phyloP scores from a whole-genome alignment of 2,329 filamentous ascomycete genomes.

The Epichloe uncinata region DNA sequence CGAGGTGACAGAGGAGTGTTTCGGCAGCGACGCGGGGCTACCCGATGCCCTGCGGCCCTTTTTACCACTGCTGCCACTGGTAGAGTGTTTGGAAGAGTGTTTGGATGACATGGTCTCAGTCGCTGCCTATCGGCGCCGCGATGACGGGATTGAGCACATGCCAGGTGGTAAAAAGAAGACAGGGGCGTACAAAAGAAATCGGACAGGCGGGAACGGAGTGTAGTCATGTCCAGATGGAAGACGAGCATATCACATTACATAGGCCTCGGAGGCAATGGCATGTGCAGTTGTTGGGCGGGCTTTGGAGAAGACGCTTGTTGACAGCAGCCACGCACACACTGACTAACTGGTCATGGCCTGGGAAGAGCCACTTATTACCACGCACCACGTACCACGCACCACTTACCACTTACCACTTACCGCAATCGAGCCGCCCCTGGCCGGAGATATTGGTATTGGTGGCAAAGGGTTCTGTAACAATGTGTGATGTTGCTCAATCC shows the following conservation, averaged over 20 bases:
- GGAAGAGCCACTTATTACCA: background rate
- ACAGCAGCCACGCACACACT: background rate
- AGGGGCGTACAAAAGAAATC: background rate
- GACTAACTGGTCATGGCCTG: background rate
- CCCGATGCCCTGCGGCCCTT: slow-evolving; percentile 13
- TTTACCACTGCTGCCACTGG: slow-evolving; percentile 13
- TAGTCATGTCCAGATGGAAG: too few species aligned
- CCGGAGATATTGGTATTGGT: too few species aligned
- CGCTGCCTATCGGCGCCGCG: slow-evolving; percentile 17
- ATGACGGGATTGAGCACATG: slow-evolving; percentile 14
- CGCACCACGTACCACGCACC: too few species aligned
- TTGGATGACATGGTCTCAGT: slow-evolving; percentile 11
- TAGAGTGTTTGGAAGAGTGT: slow-evolving; percentile 12
- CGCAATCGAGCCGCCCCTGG: background rate
- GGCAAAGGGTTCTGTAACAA: too few species aligned
- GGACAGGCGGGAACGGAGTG: background rate
- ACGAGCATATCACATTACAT: background rate
- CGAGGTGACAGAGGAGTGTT: slow-evolving; percentile 5
- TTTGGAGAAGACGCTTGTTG: too few species aligned
- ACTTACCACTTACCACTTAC: background rate
- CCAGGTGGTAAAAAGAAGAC: background rate
- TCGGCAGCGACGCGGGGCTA: slow-evolving; percentile 5
- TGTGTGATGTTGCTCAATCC: too few species aligned
- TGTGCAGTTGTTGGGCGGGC: background rate
- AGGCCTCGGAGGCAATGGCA: background rate